Percentiles rank a stretch among this genome's conserved stretches.
phyloP scores from a whole-genome alignment of 441 rosid species.

The Manihot esculenta region DNA sequence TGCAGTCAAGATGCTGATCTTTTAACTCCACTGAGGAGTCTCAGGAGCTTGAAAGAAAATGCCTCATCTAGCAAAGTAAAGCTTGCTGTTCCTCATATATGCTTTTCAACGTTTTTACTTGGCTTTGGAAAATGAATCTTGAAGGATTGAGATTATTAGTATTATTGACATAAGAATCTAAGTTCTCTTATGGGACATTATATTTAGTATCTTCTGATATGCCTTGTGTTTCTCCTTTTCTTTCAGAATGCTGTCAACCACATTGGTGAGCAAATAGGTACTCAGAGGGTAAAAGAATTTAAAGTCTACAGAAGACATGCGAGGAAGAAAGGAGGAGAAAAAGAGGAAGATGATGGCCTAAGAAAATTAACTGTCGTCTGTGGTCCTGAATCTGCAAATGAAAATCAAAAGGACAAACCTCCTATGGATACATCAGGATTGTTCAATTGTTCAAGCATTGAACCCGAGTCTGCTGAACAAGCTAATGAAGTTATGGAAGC shows the following conservation, averaged over 20 bases:
- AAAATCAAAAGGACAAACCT: constrained; percentile 3
- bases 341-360: neutral
- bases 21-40: neutral
- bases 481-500: neutral
- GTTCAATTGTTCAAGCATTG: constrained; percentile 1
- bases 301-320: constrained; percentile 14
- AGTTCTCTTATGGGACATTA: neutral
- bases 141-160: neutral
- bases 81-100: neutral
- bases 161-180: neutral
- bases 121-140: neutral
- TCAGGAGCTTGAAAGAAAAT: neutral
- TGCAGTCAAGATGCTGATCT: constrained; percentile 14
- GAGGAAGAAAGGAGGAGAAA: neutral
- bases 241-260: constrained; percentile 10
- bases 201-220: neutral
- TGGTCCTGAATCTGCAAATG: constrained; percentile 4
- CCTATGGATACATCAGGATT: neutral
- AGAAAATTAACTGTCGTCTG: neutral
- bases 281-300: constrained; percentile 9
- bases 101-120: neutral
- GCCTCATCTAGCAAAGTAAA: neutral
- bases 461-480: neutral
- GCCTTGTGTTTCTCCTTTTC: neutral
- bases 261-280: constrained; percentile 5